phyloP scores from a whole-genome alignment of 345 rosid species.

The thale cress (Arabidopsis thaliana) region DNA sequence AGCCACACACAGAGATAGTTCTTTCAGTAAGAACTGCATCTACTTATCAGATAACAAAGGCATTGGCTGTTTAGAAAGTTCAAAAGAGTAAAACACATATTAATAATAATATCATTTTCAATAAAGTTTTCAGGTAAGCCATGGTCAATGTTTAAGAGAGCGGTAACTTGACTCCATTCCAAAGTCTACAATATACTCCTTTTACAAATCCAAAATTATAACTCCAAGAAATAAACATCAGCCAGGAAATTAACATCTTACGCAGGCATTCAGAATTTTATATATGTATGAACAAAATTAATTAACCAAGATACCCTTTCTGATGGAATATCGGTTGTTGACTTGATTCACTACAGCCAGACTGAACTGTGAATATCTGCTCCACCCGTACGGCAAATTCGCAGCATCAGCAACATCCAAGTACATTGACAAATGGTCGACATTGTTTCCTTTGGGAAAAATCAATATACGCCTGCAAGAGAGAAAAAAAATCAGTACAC shows the following conservation, averaged over 20 bases:
- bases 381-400: slow-evolving; percentile 87
- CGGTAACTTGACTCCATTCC: slow-evolving; percentile 17
- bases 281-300: neutral
- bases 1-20: slow-evolving; percentile 30
- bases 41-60: neutral
- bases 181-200: slow-evolving; percentile 9
- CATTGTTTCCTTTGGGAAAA: slow-evolving; percentile 97
- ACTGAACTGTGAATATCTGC: slow-evolving; percentile 91
- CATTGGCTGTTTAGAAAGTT: slow-evolving; percentile 20
- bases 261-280: slow-evolving; percentile 12
- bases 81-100: slow-evolving; percentile 3
- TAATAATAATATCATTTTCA: neutral
- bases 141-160: too few relatives aligned
- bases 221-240: neutral
- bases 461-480: slow-evolving; percentile 75
- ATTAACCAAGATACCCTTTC: slow-evolving; percentile 64
- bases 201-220: slow-evolving; percentile 9
- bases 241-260: neutral
- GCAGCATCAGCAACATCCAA: slow-evolving; percentile 90
- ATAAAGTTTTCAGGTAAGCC: neutral
- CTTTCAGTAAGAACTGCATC: slow-evolving; percentile 8
- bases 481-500: slow-evolving; percentile 26
- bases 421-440: slow-evolving; percentile 95
- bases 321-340: slow-evolving; percentile 63
- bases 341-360: slow-evolving; percentile 83